phyloP scores from a whole-genome alignment of 177 flowering plant genomes.

The Vitis hybrid region DNA sequence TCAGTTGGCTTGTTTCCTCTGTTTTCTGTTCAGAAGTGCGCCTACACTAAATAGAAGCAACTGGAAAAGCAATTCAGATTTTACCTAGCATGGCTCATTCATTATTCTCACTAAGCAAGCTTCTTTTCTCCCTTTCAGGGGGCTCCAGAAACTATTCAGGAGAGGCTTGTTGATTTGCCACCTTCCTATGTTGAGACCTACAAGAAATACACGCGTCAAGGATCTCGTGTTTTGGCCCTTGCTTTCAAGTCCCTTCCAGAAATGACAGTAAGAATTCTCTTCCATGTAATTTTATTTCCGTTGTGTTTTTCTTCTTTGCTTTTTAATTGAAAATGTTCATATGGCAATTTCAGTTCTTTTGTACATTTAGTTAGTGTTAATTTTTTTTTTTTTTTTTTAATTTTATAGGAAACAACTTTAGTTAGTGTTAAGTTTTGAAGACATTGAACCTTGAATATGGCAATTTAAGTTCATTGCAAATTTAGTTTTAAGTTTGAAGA shows the following conservation, averaged over 20 bases:
- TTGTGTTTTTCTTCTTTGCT: background rate
- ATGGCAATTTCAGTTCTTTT: too few relatives aligned
- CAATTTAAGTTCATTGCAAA: background rate
- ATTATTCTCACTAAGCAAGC: too few relatives aligned
- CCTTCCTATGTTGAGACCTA: constrained; percentile 71
- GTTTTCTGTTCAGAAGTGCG: too few relatives aligned
- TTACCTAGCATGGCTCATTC: too few relatives aligned
- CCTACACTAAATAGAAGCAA: too few relatives aligned
- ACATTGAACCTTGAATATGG: background rate
- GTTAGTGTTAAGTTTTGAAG: too few relatives aligned
- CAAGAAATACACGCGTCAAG: constrained; percentile 94
- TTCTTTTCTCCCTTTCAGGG: constrained; percentile 51
- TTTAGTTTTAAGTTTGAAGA: too few relatives aligned
- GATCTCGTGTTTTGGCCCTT: constrained; percentile 95
- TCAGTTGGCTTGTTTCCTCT: too few relatives aligned
- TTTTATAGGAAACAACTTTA: too few relatives aligned
- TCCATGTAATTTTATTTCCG: background rate
- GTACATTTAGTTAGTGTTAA: too few relatives aligned
- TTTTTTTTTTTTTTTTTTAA: too few relatives aligned
- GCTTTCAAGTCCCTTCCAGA: constrained; percentile 90
- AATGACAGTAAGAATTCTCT: constrained; percentile 68
- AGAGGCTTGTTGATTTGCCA: constrained; percentile 74
- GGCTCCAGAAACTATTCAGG: constrained; percentile 96
- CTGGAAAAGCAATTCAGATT: too few relatives aligned
- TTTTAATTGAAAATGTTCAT: background rate